Evolutionary conservation across 371 early-diverging fungal genomes (phyloP).

Genomic region (Encephalitozoon hellem): DNA sequence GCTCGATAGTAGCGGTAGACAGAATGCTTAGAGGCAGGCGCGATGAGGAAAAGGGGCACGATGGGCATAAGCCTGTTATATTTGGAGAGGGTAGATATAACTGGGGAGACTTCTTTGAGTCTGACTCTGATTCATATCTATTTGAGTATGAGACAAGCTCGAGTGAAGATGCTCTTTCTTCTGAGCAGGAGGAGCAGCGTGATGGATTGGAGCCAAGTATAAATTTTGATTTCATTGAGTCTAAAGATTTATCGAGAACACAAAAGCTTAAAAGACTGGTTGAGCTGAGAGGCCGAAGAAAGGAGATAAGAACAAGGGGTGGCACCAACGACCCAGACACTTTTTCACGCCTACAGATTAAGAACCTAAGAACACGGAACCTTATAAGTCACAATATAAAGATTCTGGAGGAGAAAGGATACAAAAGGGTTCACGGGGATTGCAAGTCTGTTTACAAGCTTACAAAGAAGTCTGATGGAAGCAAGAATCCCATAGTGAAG

Average conservation of each 20-base stretch:
- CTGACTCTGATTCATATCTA: not conserved
- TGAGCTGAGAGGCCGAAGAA: conserved; percentile 35
- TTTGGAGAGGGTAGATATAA: not conserved
- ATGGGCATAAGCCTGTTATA: not conserved
- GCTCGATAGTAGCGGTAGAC: not conserved
- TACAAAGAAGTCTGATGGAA: not conserved
- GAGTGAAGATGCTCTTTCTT: not conserved
- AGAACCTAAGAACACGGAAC: conserved; percentile 49
- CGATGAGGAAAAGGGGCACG: not conserved
- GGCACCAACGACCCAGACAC: not conserved
- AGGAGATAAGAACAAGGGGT: not conserved
- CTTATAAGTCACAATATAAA: conserved; percentile 26
- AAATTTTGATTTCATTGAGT: conserved; percentile 1
- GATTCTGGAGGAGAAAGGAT: conserved; percentile 9
- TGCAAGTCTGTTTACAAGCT: conserved; percentile 17
- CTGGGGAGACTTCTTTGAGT: conserved; percentile 26
- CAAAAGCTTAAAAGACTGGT: conserved; percentile 34
- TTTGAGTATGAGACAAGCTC: not conserved
- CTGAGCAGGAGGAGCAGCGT: not conserved
- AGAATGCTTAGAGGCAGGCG: conserved; percentile 7
- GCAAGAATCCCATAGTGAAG: not conserved
- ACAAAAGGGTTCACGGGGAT: conserved; percentile 24
- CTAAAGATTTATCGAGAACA: conserved; percentile 3
- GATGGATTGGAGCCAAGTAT: not conserved
- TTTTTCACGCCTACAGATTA: conserved; percentile 37